Evolutionary conservation across 306 rosid genomes (phyloP).

Genomic region (Pyrus pyrifolia): DNA sequence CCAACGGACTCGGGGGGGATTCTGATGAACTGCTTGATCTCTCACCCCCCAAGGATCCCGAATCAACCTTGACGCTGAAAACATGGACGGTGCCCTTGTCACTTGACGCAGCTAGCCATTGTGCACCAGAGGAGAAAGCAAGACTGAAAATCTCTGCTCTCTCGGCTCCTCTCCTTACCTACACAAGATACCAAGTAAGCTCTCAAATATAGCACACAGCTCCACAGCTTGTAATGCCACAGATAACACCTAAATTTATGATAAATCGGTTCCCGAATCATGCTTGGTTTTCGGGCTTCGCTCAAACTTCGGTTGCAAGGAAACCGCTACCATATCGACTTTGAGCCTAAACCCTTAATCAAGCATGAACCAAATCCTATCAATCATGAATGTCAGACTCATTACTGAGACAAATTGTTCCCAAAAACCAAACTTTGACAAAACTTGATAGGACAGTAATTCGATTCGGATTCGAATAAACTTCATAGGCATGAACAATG

Average conservation of each 20-base stretch:
- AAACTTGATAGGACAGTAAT: background rate
- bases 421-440: background rate
- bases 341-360: too few species aligned
- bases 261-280: too few species aligned
- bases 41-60: slow-evolving; percentile 43
- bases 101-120: slow-evolving; percentile 96
- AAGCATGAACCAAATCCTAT: too few species aligned
- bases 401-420: background rate
- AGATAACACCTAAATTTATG: background rate
- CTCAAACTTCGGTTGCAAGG: too few species aligned
- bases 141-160: slow-evolving; percentile 83
- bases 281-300: too few species aligned
- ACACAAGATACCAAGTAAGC: slow-evolving; percentile 13
- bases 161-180: slow-evolving; percentile 97
- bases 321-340: too few species aligned
- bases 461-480: background rate
- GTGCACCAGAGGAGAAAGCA: slow-evolving; percentile 84
- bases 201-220: background rate
- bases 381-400: too few species aligned
- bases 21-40: slow-evolving; percentile 29
- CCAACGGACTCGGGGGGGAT: slow-evolving; percentile 30
- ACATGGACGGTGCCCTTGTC: slow-evolving; percentile 97
- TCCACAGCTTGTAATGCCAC: background rate
- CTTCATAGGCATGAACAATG: background rate
- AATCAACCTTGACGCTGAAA: slow-evolving; percentile 70